Evolutionary conservation across 345 rosid species (phyloP), one percentile per base, ranked within the genome.

Genomic region (Arabis alpina): DNA sequence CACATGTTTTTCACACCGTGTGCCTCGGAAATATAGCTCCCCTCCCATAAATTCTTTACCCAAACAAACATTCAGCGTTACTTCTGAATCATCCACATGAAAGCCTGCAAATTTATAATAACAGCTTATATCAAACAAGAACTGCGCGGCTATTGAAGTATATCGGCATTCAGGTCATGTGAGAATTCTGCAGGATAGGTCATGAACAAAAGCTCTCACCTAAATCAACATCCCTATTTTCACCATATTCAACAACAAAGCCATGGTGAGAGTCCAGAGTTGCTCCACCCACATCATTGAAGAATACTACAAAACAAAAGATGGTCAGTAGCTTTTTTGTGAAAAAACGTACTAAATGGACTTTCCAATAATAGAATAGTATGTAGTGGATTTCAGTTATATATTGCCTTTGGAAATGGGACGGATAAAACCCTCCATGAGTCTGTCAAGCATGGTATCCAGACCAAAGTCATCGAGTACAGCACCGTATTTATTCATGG

Each of bases 41-140:
- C 99, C 99, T 24, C 96, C 98, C 77, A 82, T 77, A 79, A 94
- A 92, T 77, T 88, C 74, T 75, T 86, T 91, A 55, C 98, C 98
- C 96, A 94, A 83, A 83, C 98, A 91, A 80, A 88, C 93, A 74
- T 94, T 92, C 76, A 94, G 77, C 51, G 98, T 88, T 56, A 94
- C 96, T 83, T 94, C 99, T 9, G 98, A 89, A 82, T 94, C 99
- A 79, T 94, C 98, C 62, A 94, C 97, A 74, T 92, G 99, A 77
- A 94, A 91, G 63, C 98, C 99, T 94, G 72, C 66, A 76, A 82
- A 48, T 36, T 47, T 44, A 42, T 24, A 56, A 56, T 42, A 63
- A n/a, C 19, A 49, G 16, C 56, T 63, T 40, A 63, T 14, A 32
- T 41, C 6, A 25, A 39, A 53, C 63, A 15, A 60, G 25, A 34